Base-by-base conservation (phyloP, 768 basidiomycete species). In the Austroboletus eburneus region DNA sequence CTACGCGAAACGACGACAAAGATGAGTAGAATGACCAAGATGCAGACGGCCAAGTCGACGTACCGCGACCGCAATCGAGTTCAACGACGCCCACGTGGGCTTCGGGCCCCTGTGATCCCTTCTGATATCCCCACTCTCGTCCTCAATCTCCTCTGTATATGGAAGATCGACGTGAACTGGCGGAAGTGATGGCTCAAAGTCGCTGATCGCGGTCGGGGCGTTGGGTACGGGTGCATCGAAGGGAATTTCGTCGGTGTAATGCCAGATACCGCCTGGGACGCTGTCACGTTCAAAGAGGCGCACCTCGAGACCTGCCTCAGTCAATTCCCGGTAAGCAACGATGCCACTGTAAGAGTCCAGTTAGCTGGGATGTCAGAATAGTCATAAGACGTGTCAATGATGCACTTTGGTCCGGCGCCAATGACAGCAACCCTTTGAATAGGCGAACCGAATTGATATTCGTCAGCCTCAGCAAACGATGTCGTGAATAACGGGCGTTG, bases 61-160 rank as follows among this genome's bases (percentile, higher is more conserved):
- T 32, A 57, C 56, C 36, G 56, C 33, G 18, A 52, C 38, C 7
- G 20, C 7, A 24, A 42, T 57, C 2, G 39, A 45, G 14, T 34
- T 38, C 39, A 57, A 39, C 1, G 56, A 57, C 5, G 50, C 44
- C 56, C 56, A 57, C 10, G 57, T 7, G 1, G 51, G 45, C 33
- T 48, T 54, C 6, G 56, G 56, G 1, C 25, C 41, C 24, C 38
- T 45, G 23, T 57, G 51, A 6, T 44, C 52, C 12, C 27, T 27
- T 12, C 27, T 25, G 25, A 40, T 45, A 38, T 44, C 27, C 5
- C 48, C 16, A 4, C 43, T 52, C 13, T 48, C 42, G 20, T 51
- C 45, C 23, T 45, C 45, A 5, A 52, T 36, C 14, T 49, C 55
- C n/a, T 48, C 22, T 12, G 51, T 40, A 24, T 54, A 46, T 1